These are phyloP conservation scores for Apocynum venetum DNA, from an alignment of 257 asterid genomes.

Conservation along the genomic window DNA sequence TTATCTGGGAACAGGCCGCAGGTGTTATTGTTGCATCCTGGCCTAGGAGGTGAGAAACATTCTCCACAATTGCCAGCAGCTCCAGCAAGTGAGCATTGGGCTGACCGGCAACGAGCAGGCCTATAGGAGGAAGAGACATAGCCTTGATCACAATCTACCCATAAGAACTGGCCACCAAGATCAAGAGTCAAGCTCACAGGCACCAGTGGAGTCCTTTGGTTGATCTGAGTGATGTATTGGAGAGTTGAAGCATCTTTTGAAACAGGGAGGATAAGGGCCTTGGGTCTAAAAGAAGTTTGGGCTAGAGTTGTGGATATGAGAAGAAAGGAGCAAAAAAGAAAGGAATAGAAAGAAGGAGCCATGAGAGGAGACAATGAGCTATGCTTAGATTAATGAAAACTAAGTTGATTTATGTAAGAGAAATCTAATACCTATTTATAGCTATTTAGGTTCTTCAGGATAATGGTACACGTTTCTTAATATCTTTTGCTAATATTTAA, in stretches of 20 bases:
- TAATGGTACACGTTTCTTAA: neutral
- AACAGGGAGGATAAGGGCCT: slow-evolving; percentile 47
- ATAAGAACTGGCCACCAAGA: slow-evolving; percentile 59
- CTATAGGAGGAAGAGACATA: slow-evolving; percentile 23
- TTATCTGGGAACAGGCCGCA: slow-evolving; percentile 3
- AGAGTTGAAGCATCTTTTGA: slow-evolving; percentile 54
- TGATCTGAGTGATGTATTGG: slow-evolving; percentile 47
- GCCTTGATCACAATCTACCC: slow-evolving; percentile 61
- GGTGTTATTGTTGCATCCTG: slow-evolving; percentile 12
- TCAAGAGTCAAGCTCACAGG: slow-evolving; percentile 51
- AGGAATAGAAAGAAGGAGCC: slow-evolving; percentile 5
- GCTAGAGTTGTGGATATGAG: neutral
- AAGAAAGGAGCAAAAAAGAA: slow-evolving; percentile 9
- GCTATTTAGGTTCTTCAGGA: neutral
- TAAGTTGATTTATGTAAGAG: neutral
- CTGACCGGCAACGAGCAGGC: slow-evolving; percentile 9
- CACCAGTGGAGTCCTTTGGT: slow-evolving; percentile 51
- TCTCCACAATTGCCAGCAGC: neutral
- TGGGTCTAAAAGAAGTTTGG: slow-evolving; percentile 15
- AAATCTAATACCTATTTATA: neutral
- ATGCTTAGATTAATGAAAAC: neutral
- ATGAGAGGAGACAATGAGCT: neutral
- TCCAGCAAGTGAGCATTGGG: slow-evolving; percentile 11
- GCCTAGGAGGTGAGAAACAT: neutral
- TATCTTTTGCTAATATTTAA: neutral